phyloP scores from a whole-genome alignment of 2,329 filamentous ascomycete genomes.

The Aschersonia sp. region DNA sequence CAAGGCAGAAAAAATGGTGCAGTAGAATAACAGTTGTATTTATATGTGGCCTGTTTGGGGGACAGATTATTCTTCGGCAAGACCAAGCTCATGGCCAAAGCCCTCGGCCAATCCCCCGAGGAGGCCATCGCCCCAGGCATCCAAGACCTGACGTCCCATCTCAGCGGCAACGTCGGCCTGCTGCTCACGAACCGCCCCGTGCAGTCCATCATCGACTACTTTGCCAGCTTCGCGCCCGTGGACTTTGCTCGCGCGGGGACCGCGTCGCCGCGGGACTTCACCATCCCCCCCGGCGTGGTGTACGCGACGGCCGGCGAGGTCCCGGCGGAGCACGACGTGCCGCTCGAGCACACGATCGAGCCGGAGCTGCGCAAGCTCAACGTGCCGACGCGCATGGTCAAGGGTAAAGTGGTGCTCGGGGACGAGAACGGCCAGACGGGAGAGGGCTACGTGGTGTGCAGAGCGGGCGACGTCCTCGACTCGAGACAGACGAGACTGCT shows the following conservation, averaged over 20 bases:
- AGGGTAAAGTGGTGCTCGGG: slow-evolving; percentile 70
- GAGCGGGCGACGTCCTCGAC: slow-evolving; percentile 72
- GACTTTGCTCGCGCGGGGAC: slow-evolving; percentile 89
- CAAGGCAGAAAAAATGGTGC: too few species aligned
- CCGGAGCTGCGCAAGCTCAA: slow-evolving; percentile 79
- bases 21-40: not conserved
- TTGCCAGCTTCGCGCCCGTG: slow-evolving; percentile 55
- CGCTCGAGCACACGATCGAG: slow-evolving; percentile 77
- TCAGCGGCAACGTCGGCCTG: slow-evolving; percentile 74
- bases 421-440: slow-evolving; percentile 33
- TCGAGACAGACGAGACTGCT: slow-evolving; percentile 83
- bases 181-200: slow-evolving; percentile 74
- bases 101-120: slow-evolving; percentile 64
- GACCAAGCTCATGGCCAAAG: slow-evolving; percentile 96
- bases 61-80: slow-evolving; percentile 91
- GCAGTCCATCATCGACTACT: slow-evolving; percentile 54
- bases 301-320: slow-evolving; percentile 71
- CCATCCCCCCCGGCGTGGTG: slow-evolving; percentile 70
- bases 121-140: slow-evolving; percentile 72
- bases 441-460: slow-evolving; percentile 63
- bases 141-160: slow-evolving; percentile 50
- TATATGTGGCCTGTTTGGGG: not conserved
- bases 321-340: slow-evolving; percentile 66
- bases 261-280: slow-evolving; percentile 58
- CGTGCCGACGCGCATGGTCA: slow-evolving; percentile 76